Evolutionary conservation across 2,329 filamentous ascomycete species (phyloP).

Genomic region (Scortechinia acanthostroma): DNA sequence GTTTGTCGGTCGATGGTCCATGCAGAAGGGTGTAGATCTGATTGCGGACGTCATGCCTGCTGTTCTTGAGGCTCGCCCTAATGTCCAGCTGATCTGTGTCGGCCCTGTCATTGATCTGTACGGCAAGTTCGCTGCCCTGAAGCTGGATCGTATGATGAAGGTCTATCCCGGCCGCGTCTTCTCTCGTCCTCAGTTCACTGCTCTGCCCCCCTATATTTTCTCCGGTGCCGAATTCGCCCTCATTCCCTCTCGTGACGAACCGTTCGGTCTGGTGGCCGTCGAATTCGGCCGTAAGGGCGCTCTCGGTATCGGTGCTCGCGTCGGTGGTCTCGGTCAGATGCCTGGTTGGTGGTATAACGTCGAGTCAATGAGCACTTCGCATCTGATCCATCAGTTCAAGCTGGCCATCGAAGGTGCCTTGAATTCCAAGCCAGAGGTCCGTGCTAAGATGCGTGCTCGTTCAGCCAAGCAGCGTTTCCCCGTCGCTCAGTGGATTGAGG

Average conservation of each 20-base stretch:
- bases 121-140: constrained; percentile 60
- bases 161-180: constrained; percentile 58
- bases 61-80: constrained; percentile 49
- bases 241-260: constrained; percentile 65
- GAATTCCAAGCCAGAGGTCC: constrained; percentile 42
- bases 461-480: constrained; percentile 62
- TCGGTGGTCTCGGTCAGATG: constrained; percentile 65
- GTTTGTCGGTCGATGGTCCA: constrained; percentile 63
- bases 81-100: constrained; percentile 54
- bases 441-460: constrained; percentile 56
- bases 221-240: constrained; percentile 62
- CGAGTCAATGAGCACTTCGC: constrained; percentile 54
- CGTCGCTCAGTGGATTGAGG: constrained; percentile 62
- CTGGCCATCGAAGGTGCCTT: constrained; percentile 54
- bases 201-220: constrained; percentile 60
- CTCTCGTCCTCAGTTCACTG: constrained; percentile 63
- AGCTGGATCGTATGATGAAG: constrained; percentile 57
- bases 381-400: constrained; percentile 59
- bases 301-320: constrained; percentile 57
- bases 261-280: constrained; percentile 62
- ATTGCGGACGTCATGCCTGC: constrained; percentile 62
- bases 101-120: constrained; percentile 64
- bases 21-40: constrained; percentile 63
- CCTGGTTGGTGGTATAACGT: constrained; percentile 68
- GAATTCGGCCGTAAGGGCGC: constrained; percentile 65